Conservation (phyloP, 305 asterid species). For the Plantago coronopus region DNA sequence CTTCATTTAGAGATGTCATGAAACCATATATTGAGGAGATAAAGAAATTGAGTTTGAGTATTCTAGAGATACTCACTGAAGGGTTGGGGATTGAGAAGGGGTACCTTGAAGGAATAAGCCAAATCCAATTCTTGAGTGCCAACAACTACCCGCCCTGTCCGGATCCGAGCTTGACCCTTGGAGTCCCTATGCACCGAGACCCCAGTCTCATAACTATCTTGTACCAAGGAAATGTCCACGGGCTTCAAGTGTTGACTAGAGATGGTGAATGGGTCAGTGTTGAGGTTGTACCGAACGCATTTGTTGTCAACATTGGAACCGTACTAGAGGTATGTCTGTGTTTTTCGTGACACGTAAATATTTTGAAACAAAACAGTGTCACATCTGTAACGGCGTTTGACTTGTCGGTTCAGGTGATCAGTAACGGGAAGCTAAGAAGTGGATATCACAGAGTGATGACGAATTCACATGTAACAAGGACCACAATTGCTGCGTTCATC, state of each 20-base stretch:
- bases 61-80: slow-evolving; percentile 30
- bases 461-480: slow-evolving; percentile 32
- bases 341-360: neutral
- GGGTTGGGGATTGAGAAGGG: slow-evolving; percentile 43
- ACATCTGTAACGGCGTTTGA: no score
- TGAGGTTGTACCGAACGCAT: slow-evolving; percentile 40
- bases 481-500: slow-evolving; percentile 45
- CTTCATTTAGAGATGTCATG: slow-evolving; percentile 32
- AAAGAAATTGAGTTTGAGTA: slow-evolving; percentile 25
- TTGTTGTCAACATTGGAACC: slow-evolving; percentile 48
- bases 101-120: slow-evolving; percentile 42
- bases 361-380: no score
- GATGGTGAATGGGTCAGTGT: slow-evolving; percentile 56
- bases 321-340: slow-evolving; percentile 38
- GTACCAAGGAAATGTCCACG: slow-evolving; percentile 41
- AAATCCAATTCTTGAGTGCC: slow-evolving; percentile 42
- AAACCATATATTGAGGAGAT: slow-evolving; percentile 27
- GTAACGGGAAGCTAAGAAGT: slow-evolving; percentile 54
- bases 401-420: slow-evolving; percentile 34
- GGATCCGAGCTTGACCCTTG: slow-evolving; percentile 51
- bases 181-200: slow-evolving; percentile 49
- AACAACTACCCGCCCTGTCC: slow-evolving; percentile 63
- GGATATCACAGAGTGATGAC: slow-evolving; percentile 55
- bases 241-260: slow-evolving; percentile 45
- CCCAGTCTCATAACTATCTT: slow-evolving; percentile 56